Conservation (phyloP, 2,329 filamentous ascomycete species). For the Fusarium sublunatum region DNA sequence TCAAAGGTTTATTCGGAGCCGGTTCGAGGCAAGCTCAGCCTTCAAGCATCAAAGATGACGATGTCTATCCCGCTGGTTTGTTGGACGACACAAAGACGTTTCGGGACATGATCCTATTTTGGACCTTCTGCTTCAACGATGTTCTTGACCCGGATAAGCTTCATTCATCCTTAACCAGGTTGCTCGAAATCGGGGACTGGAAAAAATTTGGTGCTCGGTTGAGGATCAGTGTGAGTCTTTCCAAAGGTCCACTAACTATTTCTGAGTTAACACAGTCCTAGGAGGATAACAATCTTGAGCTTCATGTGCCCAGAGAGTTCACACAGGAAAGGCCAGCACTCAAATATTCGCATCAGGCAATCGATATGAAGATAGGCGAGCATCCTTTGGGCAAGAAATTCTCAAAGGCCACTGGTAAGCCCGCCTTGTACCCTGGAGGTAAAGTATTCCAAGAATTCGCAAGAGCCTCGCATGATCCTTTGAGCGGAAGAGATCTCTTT, state of each 20-base stretch:
- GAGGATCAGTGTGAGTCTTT: conserved; percentile 31
- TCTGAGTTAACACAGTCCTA: conserved; percentile 1
- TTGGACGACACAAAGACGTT: conserved; percentile 8
- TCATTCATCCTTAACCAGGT: conserved; percentile 48
- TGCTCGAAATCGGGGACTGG: conserved; percentile 59
- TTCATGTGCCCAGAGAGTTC: conserved; percentile 49
- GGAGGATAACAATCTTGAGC: conserved; percentile 45
- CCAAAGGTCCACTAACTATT: fast-evolving
- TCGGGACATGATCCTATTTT: conserved; percentile 22
- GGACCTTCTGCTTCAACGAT: conserved; percentile 58
- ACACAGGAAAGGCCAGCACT: conserved; percentile 53
- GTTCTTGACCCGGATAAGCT: conserved; percentile 58
- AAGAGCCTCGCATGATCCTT: conserved; percentile 21
- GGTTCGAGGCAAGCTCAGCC: neutral
- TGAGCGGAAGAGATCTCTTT: conserved; percentile 54
- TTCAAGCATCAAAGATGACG: neutral
- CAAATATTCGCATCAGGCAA: conserved; percentile 53
- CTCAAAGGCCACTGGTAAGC: conserved; percentile 44
- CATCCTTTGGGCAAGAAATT: conserved; percentile 56
- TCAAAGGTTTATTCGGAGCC: neutral
- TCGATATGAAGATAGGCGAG: conserved; percentile 53
- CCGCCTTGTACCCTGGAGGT: conserved; percentile 26
- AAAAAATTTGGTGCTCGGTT: conserved; percentile 59
- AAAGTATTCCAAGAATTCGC: conserved; percentile 34
- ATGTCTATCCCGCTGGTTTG: conserved; percentile 8